Conservation (phyloP, 2,329 filamentous ascomycete species). For the Hyphodiscus sp. region DNA sequence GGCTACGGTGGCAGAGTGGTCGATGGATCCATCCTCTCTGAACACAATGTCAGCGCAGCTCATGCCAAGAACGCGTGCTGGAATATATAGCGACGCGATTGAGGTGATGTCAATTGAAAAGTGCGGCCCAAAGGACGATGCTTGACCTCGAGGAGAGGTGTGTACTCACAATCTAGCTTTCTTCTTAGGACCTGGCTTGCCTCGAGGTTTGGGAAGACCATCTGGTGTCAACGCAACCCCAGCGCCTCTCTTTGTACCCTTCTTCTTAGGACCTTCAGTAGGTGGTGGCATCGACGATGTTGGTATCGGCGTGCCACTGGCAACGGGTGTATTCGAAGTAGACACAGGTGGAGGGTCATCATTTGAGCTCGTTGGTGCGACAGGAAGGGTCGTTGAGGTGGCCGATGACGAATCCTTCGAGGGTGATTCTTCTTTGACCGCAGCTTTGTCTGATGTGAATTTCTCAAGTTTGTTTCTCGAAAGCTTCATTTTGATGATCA, state of each 20-base stretch:
- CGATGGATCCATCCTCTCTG: slow-evolving; percentile 58
- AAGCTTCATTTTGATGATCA: slow-evolving; percentile 48
- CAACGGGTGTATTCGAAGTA: slow-evolving; percentile 51
- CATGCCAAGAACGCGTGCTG: slow-evolving; percentile 1
- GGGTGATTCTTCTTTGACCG: slow-evolving; percentile 37
- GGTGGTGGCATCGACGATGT: slow-evolving; percentile 52
- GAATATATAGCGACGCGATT: background rate
- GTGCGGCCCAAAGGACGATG: too few species aligned
- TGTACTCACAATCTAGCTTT: slow-evolving; percentile 81
- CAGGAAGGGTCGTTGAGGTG: slow-evolving; percentile 30
- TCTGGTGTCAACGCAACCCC: slow-evolving; percentile 56
- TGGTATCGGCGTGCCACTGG: slow-evolving; percentile 49
- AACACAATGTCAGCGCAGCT: slow-evolving; percentile 27
- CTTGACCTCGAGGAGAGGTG: background rate
- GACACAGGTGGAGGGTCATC: slow-evolving; percentile 54
- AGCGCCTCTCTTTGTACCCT: slow-evolving; percentile 64
- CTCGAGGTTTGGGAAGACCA: slow-evolving; percentile 60
- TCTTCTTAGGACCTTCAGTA: slow-evolving; percentile 62
- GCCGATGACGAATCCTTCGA: slow-evolving; percentile 36
- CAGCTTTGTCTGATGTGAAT: slow-evolving; percentile 37
- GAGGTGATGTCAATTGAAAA: background rate
- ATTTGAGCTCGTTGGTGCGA: slow-evolving; percentile 33
- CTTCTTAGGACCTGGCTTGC: slow-evolving; percentile 95
- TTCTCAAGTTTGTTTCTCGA: slow-evolving; percentile 44
- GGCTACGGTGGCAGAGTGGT: slow-evolving; percentile 43